Evolutionary conservation across 441 rosid genomes (phyloP).

Genomic region (Populus tomentosa): DNA sequence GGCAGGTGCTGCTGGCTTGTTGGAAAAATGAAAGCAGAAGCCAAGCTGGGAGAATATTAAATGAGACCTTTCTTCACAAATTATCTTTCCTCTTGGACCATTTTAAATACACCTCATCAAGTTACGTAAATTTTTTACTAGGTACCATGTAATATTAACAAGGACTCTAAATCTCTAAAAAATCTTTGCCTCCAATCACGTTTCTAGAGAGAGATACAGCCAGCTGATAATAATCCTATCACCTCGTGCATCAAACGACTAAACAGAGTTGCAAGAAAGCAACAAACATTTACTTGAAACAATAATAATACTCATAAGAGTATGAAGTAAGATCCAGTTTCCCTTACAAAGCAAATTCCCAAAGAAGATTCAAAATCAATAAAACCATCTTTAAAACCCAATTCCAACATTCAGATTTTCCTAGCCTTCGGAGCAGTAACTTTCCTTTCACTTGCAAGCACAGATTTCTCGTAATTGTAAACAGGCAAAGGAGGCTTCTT

Average conservation of each 20-base stretch:
- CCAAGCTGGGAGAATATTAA: neutral
- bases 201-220: neutral
- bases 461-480: slow-evolving; percentile 22
- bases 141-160: too few species aligned
- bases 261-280: neutral
- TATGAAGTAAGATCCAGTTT: neutral
- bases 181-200: neutral
- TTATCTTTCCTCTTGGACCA: too few species aligned
- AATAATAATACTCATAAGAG: neutral
- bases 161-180: neutral
- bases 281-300: neutral
- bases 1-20: neutral
- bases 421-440: slow-evolving; percentile 23
- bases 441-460: slow-evolving; percentile 31
- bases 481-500: slow-evolving; percentile 57
- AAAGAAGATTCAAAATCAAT: neutral
- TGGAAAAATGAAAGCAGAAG: neutral
- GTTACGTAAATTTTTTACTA: too few species aligned
- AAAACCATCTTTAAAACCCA: neutral
- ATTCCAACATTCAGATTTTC: slow-evolving; percentile 33
- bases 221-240: neutral
- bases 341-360: neutral
- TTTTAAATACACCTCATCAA: neutral
- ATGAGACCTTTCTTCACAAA: neutral
- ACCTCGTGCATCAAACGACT: neutral